phyloP scores from a whole-genome alignment of 1,284 basidiomycete species.

The Ustilago hordei region DNA sequence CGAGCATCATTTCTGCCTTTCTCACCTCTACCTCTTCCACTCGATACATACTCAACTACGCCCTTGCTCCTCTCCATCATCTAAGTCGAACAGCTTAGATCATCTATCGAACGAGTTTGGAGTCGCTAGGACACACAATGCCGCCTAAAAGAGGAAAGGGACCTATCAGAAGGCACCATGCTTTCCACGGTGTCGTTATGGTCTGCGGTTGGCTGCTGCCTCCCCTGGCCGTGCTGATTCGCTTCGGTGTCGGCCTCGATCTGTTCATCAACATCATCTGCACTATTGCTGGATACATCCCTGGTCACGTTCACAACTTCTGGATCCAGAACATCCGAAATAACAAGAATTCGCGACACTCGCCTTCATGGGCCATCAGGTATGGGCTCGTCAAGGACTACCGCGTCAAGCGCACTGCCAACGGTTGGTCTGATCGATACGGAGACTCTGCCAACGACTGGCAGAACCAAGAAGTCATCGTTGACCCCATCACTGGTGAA shows the following conservation, averaged over 20 bases:
- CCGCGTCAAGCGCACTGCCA: constrained; percentile 47
- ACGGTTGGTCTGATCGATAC: constrained; percentile 56
- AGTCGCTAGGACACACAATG: constrained; percentile 16
- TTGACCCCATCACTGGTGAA: constrained; percentile 56
- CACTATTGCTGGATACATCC: constrained; percentile 80
- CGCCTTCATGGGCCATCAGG: constrained; percentile 88
- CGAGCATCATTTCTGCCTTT: background rate
- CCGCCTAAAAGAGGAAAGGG: constrained; percentile 27
- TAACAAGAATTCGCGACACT: constrained; percentile 89
- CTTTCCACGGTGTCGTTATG: constrained; percentile 80
- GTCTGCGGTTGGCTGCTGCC: constrained; percentile 55
- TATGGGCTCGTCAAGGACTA: constrained; percentile 59
- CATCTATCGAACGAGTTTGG: background rate
- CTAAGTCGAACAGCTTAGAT: background rate
- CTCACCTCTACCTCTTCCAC: background rate
- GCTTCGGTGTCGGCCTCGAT: constrained; percentile 91
- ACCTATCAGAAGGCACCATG: constrained; percentile 76
- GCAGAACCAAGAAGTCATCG: constrained; percentile 47
- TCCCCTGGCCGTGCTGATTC: constrained; percentile 81
- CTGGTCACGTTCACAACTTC: constrained; percentile 82
- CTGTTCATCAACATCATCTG: constrained; percentile 92
- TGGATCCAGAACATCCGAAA: constrained; percentile 93
- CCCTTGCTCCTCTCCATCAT: background rate
- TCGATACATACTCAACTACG: background rate
- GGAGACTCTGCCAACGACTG: constrained; percentile 38